These are phyloP conservation scores for Candida endomychidarum DNA, from an alignment of 805 yeast species.

Conservation along the genomic window DNA sequence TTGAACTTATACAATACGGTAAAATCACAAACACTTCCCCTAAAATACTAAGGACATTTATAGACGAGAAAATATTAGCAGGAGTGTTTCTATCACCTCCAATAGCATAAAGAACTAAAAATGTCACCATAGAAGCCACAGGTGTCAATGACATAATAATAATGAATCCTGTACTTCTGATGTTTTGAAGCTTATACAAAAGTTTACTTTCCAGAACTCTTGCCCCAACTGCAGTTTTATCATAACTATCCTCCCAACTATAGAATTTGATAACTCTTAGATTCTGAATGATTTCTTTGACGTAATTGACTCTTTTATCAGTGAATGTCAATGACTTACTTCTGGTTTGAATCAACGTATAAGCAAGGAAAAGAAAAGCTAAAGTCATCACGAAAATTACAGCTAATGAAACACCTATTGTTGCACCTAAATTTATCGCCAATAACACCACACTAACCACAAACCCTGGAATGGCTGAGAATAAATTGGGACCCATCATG, in stretches of 20 bases:
- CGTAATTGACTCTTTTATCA: constrained; percentile 69
- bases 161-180: constrained; percentile 62
- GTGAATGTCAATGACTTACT: constrained; percentile 57
- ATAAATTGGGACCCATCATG: constrained; percentile 58
- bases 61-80: constrained; percentile 66
- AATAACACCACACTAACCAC: constrained; percentile 63
- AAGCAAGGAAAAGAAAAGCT: constrained; percentile 46
- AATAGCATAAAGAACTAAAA: constrained; percentile 35
- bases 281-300: constrained; percentile 74
- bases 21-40: constrained; percentile 60
- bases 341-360: constrained; percentile 36
- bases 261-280: constrained; percentile 82
- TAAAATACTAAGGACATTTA: constrained; percentile 61
- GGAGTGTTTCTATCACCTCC: constrained; percentile 41
- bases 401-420: constrained; percentile 70
- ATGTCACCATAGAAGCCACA: constrained; percentile 40
- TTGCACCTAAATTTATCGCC: constrained; percentile 64
- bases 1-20: constrained; percentile 66
- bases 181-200: constrained; percentile 60
- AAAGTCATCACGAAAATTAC: constrained; percentile 50
- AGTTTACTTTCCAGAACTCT: constrained; percentile 61
- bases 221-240: constrained; percentile 48
- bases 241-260: constrained; percentile 88
- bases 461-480: constrained; percentile 63
- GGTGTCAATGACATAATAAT: constrained; percentile 62